A percentile compares a stretch with the other conserved stretches of the same genome.
phyloP scores from a whole-genome alignment of 2,329 filamentous ascomycete genomes.

The Penicillium sp. region DNA sequence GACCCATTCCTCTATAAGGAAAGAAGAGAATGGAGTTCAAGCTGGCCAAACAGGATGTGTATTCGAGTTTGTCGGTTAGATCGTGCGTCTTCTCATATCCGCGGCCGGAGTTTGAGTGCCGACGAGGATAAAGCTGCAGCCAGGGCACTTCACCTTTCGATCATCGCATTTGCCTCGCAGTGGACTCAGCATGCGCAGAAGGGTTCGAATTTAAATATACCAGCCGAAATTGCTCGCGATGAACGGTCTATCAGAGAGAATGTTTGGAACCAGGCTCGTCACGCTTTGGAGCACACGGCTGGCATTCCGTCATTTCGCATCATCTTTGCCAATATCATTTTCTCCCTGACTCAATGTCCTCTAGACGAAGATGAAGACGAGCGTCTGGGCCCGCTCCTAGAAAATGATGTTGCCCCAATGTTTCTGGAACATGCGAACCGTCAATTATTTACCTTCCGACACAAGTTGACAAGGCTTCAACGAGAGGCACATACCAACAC shows the following conservation, averaged over 20 bases:
- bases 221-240: conserved; percentile 28
- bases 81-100: conserved; percentile 41
- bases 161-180: conserved; percentile 51
- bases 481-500: conserved; percentile 13
- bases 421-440: conserved; percentile 47
- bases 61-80: conserved; percentile 50
- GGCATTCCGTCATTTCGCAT: conserved; percentile 52
- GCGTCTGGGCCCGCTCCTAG: conserved; percentile 25
- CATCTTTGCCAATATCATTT: conserved; percentile 51
- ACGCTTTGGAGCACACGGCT: conserved; percentile 42
- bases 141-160: conserved; percentile 47
- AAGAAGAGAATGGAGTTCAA: conserved; percentile 41
- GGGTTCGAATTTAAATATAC: conserved; percentile 15
- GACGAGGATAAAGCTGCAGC: conserved; percentile 45
- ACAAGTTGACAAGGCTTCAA: conserved; percentile 27
- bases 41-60: conserved; percentile 50
- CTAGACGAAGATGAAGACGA: conserved; percentile 29
- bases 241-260: conserved; percentile 45
- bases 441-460: conserved; percentile 40
- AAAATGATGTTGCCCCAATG: conserved; percentile 37
- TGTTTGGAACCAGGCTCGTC: conserved; percentile 49
- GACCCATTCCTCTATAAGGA: conserved; percentile 14
- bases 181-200: conserved; percentile 37
- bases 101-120: conserved; percentile 42
- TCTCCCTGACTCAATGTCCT: conserved; percentile 51